Base-by-base conservation (phyloP, 345 rosid genomes). In the Aquilaria sinensis region DNA sequence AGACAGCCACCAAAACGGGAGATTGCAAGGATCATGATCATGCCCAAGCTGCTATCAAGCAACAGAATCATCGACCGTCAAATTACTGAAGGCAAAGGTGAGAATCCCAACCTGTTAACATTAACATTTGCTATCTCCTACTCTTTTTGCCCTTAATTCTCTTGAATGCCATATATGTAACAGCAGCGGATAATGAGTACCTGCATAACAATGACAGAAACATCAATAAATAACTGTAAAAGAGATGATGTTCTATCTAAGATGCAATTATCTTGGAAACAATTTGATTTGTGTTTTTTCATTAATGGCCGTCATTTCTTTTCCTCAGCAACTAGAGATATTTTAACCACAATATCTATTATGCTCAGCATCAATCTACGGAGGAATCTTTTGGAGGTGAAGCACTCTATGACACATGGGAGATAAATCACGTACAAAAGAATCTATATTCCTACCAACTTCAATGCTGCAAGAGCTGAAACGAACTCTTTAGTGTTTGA, bases 101-200 rank as follows among this genome's bases (percentile, higher is more conserved):
- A 37, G 43, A 37, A 37, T 37, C 43, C 43, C 43, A 3, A 37
- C 43, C 43, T 37, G 43, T 37, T 37, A 37, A 0, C 43, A 37
- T 37, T 31, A 53, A 54, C 55, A 31, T 47, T 32, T 46, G 70
- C 76, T 80, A 87, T 69, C 87, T 85, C 68, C 75, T 76, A 43
- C 33, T 56, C 73, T 62, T 71, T 70, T 70, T 82, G 32, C 81
- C 89, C 72, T 58, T 72, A 3, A 93, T 60, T 62, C 94, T 85
- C 83, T 87, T 93, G 81, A 76, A 77, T 29, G 97, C 96, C 98
- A 93, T 90, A 72, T 77, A 93, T 53, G 94, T 87, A 62, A 93
- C 96, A 1, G 98, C 98, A 62, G 92, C 93, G 10, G 96, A 90
- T 3, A 93, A 77, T 52, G 98, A 83, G 77, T 90, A 93, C 98